Evolutionary conservation across 192 early-diverging fungal genomes (phyloP), one percentile per base, ranked within the genome.

Genomic region (Lobulomyces angularis): DNA sequence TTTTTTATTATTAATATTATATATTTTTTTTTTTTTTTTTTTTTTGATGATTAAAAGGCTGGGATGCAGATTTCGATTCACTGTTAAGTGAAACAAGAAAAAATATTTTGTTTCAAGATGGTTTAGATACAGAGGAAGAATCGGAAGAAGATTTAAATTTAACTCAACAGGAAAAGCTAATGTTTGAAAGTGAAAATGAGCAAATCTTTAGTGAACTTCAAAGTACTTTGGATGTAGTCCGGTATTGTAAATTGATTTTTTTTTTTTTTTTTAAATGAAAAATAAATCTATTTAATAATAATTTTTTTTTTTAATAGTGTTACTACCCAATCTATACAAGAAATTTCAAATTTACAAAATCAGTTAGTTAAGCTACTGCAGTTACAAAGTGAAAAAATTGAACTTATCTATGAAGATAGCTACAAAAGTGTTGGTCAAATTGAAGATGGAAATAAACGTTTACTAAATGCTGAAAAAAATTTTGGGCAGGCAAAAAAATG

Each of bases 111-210:
- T n/a, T n/a, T n/a, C n/a, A n/a, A n/a, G n/a, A n/a, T n/a, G n/a
- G n/a, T n/a, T n/a, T n/a, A n/a, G n/a, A n/a, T n/a, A n/a, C n/a
- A n/a, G n/a, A n/a, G n/a, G n/a, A n/a, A n/a, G 45, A 49, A 18
- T 17, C 30, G 7, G 24, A 44, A 6, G 59, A 58, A 16, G 61
- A 61, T n/a, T 48, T 58, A 11, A 45, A 51, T 7, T 35, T 66
- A 37, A 34, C 49, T 8, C 33, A 31, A 11, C 31, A 50, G 21
- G 45, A 66, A 25, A 21, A 44, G 23, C 21, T 57, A 45, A 26
- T 62, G 30, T 43, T 66, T 5, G 59, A 66, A 37, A 33, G 28
- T 14, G 64, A 59, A 43, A 61, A 66, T 40, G 64, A 53, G 29
- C 35, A 14, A 23, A 31, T 66, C 16, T 27, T 59, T 31, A 48